Conservation (phyloP, 2,329 filamentous ascomycete species). For the Aspergillus fijiensis region DNA sequence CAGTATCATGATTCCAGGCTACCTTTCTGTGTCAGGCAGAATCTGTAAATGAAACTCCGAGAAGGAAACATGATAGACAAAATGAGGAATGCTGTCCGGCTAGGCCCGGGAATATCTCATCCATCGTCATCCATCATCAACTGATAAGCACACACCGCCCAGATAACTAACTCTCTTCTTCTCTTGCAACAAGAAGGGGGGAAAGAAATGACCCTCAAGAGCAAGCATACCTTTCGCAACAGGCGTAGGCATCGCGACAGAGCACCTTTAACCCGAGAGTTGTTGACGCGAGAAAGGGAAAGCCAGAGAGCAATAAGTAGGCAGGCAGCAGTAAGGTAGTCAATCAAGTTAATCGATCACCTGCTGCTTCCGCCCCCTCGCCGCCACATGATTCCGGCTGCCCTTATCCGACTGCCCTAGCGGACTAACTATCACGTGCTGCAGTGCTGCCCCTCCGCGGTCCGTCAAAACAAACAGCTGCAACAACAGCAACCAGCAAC, state of each 20-base stretch:
- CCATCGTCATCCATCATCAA: conserved; percentile 13
- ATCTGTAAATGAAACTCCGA: neutral
- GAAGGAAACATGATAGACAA: neutral
- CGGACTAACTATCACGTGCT: conserved; percentile 24
- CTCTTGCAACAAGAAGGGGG: neutral
- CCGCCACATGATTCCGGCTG: conserved; percentile 30
- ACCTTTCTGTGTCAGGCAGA: neutral
- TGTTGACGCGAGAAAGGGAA: neutral
- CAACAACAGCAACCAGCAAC: neutral
- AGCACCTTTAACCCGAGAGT: neutral
- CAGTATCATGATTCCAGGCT: conserved; percentile 10
- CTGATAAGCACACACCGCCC: conserved; percentile 37
- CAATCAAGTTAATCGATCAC: neutral
- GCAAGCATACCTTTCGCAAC: conserved; percentile 47
- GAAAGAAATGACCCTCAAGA: conserved; percentile 7
- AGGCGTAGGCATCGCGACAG: conserved; percentile 44
- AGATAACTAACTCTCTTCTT: neutral
- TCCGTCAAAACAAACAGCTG: conserved; percentile 20
- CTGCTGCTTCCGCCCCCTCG: conserved; percentile 19
- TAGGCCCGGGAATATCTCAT: conserved; percentile 1
- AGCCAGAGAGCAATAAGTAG: neutral
- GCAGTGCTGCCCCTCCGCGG: conserved; percentile 27
- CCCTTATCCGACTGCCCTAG: conserved; percentile 39
- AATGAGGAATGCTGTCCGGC: conserved; percentile 10
- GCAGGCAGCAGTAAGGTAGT: neutral